Base-by-base conservation (phyloP, 352 stramenopile genomes). In the Aphanomyces stellatus region DNA sequence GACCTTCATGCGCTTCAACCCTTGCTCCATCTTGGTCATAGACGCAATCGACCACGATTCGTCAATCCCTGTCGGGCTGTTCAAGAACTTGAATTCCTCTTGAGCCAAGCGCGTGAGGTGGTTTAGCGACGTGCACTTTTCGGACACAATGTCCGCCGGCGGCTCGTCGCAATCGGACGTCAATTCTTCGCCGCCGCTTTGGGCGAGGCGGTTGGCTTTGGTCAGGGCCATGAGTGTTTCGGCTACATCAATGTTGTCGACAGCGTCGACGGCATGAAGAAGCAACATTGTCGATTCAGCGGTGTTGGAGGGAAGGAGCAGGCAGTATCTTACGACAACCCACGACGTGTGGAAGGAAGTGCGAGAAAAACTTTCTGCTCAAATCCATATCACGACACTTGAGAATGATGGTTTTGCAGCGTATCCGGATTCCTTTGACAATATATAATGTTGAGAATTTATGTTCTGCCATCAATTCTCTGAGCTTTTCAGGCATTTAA, bases 1-100 rank as follows among this genome's bases (percentile, higher is more conserved):
- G 7, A 67, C 60, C n/a, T 67, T 67, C 60, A 67, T 67, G 28
- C 60, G 43, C 22, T 67, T 67, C 31, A 67, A n/a, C 10, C 60
- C 60, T 59, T 67, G 60, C 27, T 67, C 60, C 60, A 67, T 67
- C 43, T 67, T 67, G 43, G 37, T 17, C 25, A 67, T 27, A 1
- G 60, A 49, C 28, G 25, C 60, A 31, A 60, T 43, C 17, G 40
- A 59, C 60, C 60, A 67, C 49, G 60, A 55, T 19, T 67, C 60
- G 35, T 67, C 60, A 33, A 67, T 37, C 3, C 60, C 60, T 17
- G 60, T 67, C 4, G 60, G 60, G 34, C 60, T 67, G 25, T 35
- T 59, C 40, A 67, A 22, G 33, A 67, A 57, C 49, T 67, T 56
- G 60, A 67, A 67, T 33, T 67, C 60, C 33, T 67, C n/a, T 40